Base-by-base conservation (phyloP, 352 stramenopile genomes). In the Phytophthora ohioensis region DNA sequence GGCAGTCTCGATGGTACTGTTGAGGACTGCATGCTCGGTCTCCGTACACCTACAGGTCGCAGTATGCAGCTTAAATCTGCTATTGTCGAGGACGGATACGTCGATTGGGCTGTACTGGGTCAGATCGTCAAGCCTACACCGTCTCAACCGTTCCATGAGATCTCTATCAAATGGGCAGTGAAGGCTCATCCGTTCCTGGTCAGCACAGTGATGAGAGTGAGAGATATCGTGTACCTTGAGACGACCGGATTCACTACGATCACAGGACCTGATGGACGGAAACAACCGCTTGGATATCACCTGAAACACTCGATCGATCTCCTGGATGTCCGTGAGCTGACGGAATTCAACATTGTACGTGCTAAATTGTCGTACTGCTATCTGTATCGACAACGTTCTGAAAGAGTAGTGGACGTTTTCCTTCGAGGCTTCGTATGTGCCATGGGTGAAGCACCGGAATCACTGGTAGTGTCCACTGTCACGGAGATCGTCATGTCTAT, bases 161-260 rank as follows among this genome's bases (percentile, higher is more conserved):
- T 90, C 10, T 46, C 65, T 3, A 43, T 91, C 55, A 84, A 86
- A 43, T 91, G 83, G 83, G 69, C 61, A 3, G 81, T 88, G 34
- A 91, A 91, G 56, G 69, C 69, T 13, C 79, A 84, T 31, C 61
- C 76, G 35, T 76, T 85, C 36, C 59, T 81, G 27, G 72, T 91
- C n/a, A 75, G 78, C 32, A 67, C 73, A 10, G 53, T 89, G 13
- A 70, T 88, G 55, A 72, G 76, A 61, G 80, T 81, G 31, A 79
- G 83, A 9, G 83, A 90, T 64, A 75, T 88, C 38, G 83, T 91
- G 17, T 88, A 81, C 61, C 68, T 91, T 48, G 79, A 91, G 62
- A 78, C 79, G 21, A 85, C 77, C 31, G 81, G 79, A 2, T 69
- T 84, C 46, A 79, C 69, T 3, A 66, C 64, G 4, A 75, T 85